Evolutionary conservation across 2,329 filamentous ascomycete species (phyloP).

Genomic region (Stylonectria norvegica): DNA sequence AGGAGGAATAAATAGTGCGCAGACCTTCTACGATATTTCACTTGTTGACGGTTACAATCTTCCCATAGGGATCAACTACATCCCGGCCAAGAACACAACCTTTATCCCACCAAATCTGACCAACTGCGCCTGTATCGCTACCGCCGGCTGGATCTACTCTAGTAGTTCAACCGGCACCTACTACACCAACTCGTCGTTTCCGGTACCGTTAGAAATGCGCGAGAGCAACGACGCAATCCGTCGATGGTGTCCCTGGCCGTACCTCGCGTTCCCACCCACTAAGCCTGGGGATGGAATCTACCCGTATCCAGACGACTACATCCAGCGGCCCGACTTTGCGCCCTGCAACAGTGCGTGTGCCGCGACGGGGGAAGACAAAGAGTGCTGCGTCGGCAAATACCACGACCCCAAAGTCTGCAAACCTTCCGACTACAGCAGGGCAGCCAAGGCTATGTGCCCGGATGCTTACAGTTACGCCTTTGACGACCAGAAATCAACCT

Average conservation of each 20-base stretch:
- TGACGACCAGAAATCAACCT: slow-evolving; percentile 57
- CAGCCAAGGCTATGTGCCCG: slow-evolving; percentile 72
- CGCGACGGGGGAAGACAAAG: slow-evolving; percentile 60
- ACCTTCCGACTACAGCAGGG: slow-evolving; percentile 64
- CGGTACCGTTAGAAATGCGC: slow-evolving; percentile 62
- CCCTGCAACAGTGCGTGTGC: slow-evolving; percentile 77
- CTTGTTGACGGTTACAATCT: slow-evolving; percentile 84
- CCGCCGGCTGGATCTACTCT: slow-evolving; percentile 57
- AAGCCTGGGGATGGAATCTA: slow-evolving; percentile 74
- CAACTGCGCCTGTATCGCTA: slow-evolving; percentile 74
- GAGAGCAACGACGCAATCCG: slow-evolving; percentile 56
- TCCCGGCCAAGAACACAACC: slow-evolving; percentile 57
- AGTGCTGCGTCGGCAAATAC: slow-evolving; percentile 74
- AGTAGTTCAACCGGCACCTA: slow-evolving; percentile 52
- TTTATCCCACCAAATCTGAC: slow-evolving; percentile 73
- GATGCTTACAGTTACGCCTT: slow-evolving; percentile 80
- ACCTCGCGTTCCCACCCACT: slow-evolving; percentile 64
- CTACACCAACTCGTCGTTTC: slow-evolving; percentile 62
- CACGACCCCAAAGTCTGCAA: slow-evolving; percentile 61
- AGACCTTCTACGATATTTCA: slow-evolving; percentile 82
- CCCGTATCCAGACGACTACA: slow-evolving; percentile 73
- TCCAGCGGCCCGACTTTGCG: slow-evolving; percentile 67
- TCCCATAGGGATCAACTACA: slow-evolving; percentile 61
- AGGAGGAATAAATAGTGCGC: slow-evolving; percentile 55
- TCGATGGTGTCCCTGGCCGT: slow-evolving; percentile 77